Evolutionary conservation across 2,329 filamentous ascomycete species (phyloP).

Genomic region (Drechmeria coniospora): DNA sequence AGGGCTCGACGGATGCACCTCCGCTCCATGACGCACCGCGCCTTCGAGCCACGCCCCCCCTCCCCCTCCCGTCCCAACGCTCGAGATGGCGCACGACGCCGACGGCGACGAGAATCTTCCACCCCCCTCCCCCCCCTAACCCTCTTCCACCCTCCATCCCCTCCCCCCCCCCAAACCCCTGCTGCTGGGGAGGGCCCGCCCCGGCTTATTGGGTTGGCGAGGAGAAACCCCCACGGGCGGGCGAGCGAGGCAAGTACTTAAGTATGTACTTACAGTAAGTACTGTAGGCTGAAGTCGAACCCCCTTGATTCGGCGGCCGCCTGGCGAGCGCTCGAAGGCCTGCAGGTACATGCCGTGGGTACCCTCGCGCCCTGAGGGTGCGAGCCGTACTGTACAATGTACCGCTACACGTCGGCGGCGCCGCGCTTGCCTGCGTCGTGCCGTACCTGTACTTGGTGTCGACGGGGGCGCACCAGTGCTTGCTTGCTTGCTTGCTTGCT

Average conservation of each 20-base stretch:
- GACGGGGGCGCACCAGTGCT: too few relatives aligned
- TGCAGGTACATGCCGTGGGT: too few relatives aligned
- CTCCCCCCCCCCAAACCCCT: slow-evolving; percentile 6
- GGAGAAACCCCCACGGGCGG: not conserved
- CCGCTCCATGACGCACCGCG: slow-evolving; percentile 12
- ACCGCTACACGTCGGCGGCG: too few relatives aligned
- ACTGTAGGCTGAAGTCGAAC: too few relatives aligned
- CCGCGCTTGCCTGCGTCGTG: too few relatives aligned
- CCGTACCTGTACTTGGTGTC: too few relatives aligned
- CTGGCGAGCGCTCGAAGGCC: too few relatives aligned
- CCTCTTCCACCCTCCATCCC: not conserved
- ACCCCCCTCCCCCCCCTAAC: slow-evolving; percentile 3
- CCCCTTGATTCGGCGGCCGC: slow-evolving; percentile 4
- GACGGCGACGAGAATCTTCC: not conserved
- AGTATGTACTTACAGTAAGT: too few relatives aligned
- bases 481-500: too few relatives aligned
- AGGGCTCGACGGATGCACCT: not conserved
- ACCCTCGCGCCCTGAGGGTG: too few relatives aligned
- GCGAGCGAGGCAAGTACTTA: not conserved
- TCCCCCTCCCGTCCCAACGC: not conserved
- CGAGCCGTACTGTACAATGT: too few relatives aligned
- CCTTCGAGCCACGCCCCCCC: not conserved
- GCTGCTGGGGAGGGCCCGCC: slow-evolving; percentile 3
- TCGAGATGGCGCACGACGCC: slow-evolving; percentile 1
- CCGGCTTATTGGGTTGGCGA: not conserved